These are phyloP conservation scores for Macrolepiota dolichaula DNA, from an alignment of 768 basidiomycete genomes.

Conservation along the genomic window DNA sequence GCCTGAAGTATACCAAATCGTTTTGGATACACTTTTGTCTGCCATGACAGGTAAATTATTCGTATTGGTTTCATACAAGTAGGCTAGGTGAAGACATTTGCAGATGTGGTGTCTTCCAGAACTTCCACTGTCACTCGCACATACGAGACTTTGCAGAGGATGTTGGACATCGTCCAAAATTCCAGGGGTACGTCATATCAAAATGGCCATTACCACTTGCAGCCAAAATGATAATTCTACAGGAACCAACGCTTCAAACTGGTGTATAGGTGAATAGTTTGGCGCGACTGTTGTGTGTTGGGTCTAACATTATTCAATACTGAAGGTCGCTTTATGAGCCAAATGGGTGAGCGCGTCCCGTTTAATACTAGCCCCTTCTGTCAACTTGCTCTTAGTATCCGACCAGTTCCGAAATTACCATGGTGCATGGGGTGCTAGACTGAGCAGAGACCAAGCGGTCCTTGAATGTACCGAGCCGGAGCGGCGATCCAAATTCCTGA, in stretches of 20 bases:
- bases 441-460: constrained; percentile 1
- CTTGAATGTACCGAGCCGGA: neutral
- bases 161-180: neutral
- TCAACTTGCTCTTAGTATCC: neutral
- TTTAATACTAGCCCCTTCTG: no score
- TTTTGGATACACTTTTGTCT: neutral
- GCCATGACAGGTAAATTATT: constrained; percentile 3
- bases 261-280: constrained; percentile 5
- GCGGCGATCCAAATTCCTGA: neutral
- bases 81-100: no score
- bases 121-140: neutral
- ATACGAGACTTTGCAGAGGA: neutral
- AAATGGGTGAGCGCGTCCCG: neutral
- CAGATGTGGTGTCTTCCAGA: neutral
- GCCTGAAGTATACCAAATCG: constrained; percentile 2
- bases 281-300: no score
- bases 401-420: constrained; percentile 6
- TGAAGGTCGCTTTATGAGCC: constrained; percentile 3
- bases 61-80: no score
- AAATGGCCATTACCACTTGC: neutral
- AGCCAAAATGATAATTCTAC: neutral
- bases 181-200: neutral
- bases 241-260: constrained; percentile 2
- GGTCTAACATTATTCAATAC: neutral
- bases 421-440: neutral